Evolutionary conservation across 2,329 filamentous ascomycete genomes (phyloP).

Genomic region (Fusarium nisikadoi): DNA sequence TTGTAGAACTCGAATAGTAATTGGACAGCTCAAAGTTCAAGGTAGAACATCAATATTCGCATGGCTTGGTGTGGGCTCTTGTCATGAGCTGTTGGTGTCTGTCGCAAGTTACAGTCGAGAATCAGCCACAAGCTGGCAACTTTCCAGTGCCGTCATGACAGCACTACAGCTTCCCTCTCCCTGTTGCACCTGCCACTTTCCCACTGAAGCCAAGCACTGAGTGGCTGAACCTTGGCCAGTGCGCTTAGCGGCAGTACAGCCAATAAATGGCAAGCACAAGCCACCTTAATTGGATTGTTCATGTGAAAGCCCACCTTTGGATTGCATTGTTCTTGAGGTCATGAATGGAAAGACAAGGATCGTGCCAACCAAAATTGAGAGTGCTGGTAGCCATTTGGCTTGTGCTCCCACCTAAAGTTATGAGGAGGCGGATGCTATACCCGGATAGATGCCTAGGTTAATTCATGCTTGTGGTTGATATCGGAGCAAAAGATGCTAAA

Average conservation of each 20-base stretch:
- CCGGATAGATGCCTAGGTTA: neutral
- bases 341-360: slow-evolving; percentile 21
- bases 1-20: neutral
- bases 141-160: slow-evolving; percentile 36
- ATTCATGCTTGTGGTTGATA: neutral
- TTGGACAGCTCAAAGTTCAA: neutral
- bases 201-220: neutral
- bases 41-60: neutral
- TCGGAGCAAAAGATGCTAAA: neutral
- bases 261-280: slow-evolving; percentile 34
- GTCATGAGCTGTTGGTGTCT: slow-evolving; percentile 31
- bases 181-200: slow-evolving; percentile 8
- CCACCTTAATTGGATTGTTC: slow-evolving; percentile 18
- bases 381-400: slow-evolving; percentile 4
- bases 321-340: slow-evolving; percentile 36
- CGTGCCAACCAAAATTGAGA: slow-evolving; percentile 20
- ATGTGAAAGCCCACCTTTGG: neutral
- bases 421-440: slow-evolving; percentile 1
- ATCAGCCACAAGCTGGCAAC: slow-evolving; percentile 42
- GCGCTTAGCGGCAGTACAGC: slow-evolving; percentile 35
- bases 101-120: slow-evolving; percentile 31
- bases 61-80: slow-evolving; percentile 4
- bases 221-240: slow-evolving; percentile 26
- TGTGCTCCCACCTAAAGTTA: neutral
- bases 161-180: slow-evolving; percentile 7